Base-by-base conservation (phyloP, 768 basidiomycete species). In the Pleurotus cornucopiae region DNA sequence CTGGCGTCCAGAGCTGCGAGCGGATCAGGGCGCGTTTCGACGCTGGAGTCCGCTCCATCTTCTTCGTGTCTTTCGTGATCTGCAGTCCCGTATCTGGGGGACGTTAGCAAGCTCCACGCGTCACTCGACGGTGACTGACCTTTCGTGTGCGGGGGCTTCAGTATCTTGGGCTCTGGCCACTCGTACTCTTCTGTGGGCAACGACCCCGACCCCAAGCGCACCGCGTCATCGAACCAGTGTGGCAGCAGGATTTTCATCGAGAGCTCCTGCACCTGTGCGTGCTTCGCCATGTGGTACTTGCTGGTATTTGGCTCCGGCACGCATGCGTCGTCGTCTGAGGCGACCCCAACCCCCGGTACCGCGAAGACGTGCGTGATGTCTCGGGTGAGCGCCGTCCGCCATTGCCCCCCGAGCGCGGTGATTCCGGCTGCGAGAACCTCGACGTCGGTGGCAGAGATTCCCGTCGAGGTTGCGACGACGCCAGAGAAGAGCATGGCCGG, bases 361-460 rank as follows among this genome's bases (percentile, higher is more conserved):
- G 84, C 83, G 62, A 95, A 89, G 49, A 96, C 79, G 66, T 96
- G 94, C 0, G 94, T 95, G 18, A 93, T 88, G 56, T 96, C 94
- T 56, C 81, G 78, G 0, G 92, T 94, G 48, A 95, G 79, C 6
- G 83, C 84, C 0, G 72, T 70, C 21, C 90, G 81, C 84, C 85
- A 91, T 67, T 91, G 86, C 0, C 94, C 94, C 2, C 94, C 94
- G 3, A 91, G 80, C 0, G 85, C 81, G 1, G 78, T 76, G 25
- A 95, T 82, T 0, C 86, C 89, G 0, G 85, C 87, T 0, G 80
- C 78, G 40, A 96, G 79, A 2, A 87, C 81, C 63, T 90, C 89
- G 23, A 83, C 69, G 66, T 96, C 94, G 6, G 81, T 60, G 1
- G 74, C 49, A 0, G 85, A 80, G 3, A 93, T 86, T 58, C 87